Percentiles rank a stretch among this genome's conserved stretches.
Conservation (phyloP, 2,329 filamentous ascomycete genomes). For the Lachnellula hyalina region DNA sequence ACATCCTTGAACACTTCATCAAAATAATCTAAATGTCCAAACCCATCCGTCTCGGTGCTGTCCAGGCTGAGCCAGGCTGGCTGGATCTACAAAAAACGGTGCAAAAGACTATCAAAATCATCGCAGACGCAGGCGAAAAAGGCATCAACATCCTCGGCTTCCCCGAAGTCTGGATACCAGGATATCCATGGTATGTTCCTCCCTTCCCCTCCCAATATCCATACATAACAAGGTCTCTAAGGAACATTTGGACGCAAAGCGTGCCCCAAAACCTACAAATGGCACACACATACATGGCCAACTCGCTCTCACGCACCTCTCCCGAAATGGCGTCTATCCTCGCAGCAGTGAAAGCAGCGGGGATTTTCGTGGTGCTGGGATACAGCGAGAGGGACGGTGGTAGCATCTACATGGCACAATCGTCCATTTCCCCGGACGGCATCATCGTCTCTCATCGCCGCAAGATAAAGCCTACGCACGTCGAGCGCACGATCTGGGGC, state of each 20-base stretch:
- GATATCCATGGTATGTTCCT: constrained; percentile 49
- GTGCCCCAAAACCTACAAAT: constrained; percentile 33
- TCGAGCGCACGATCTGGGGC: constrained; percentile 45
- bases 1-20: background rate
- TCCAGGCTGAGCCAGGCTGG: constrained; percentile 56
- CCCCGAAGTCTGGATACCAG: constrained; percentile 50
- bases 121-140: constrained; percentile 47
- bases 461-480: constrained; percentile 42
- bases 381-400: constrained; percentile 42
- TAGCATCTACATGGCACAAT: constrained; percentile 42
- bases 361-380: constrained; percentile 42
- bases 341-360: constrained; percentile 41
- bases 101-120: constrained; percentile 51
- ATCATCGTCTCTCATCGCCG: constrained; percentile 40
- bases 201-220: constrained; percentile 4
- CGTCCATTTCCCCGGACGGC: constrained; percentile 44
- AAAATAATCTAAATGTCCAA: background rate
- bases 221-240: background rate
- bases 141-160: constrained; percentile 51
- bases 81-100: constrained; percentile 51
- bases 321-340: constrained; percentile 40
- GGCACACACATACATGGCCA: constrained; percentile 41
- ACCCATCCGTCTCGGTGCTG: constrained; percentile 36
- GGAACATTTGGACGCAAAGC: constrained; percentile 27
- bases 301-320: constrained; percentile 37